A percentile compares a stretch with the other conserved stretches of the same genome.
Evolutionary conservation across 139 green algal species (phyloP).

Genomic region (Coccomyxa sp.): DNA sequence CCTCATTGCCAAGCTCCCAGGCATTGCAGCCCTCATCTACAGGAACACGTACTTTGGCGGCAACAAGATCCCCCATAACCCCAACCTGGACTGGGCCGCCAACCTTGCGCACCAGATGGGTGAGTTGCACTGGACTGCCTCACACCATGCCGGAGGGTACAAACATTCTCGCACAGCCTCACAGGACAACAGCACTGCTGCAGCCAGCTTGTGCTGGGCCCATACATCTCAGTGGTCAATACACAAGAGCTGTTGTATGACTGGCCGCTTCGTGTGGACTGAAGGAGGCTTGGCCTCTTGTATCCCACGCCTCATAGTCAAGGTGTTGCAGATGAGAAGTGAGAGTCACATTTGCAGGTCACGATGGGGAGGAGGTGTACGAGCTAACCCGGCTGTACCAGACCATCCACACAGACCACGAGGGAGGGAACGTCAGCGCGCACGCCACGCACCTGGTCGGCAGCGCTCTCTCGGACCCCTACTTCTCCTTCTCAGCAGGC

Average conservation of each 20-base stretch:
- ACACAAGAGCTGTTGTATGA: too few relatives aligned
- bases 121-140: too few relatives aligned
- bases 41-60: conserved; percentile 56
- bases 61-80: conserved; percentile 52
- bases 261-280: too few relatives aligned
- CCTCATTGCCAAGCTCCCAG: conserved; percentile 92
- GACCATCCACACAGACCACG: conserved; percentile 92
- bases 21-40: conserved; percentile 88
- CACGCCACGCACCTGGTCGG: conserved; percentile 95
- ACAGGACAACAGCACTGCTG: too few relatives aligned
- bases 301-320: neutral
- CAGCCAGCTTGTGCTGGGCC: too few relatives aligned
- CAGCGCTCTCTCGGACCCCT: conserved; percentile 91
- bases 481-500: conserved; percentile 89
- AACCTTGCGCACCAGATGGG: conserved; percentile 97
- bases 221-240: too few relatives aligned
- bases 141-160: too few relatives aligned
- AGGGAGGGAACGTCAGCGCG: conserved; percentile 95
- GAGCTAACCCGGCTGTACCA: conserved; percentile 98
- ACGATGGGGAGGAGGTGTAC: conserved; percentile 51
- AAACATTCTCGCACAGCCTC: too few relatives aligned
- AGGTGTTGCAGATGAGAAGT: neutral
- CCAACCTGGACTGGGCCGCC: conserved; percentile 87
- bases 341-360: conserved; percentile 24
- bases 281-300: neutral